Evolutionary conservation across 768 basidiomycete species (phyloP), one percentile per base, ranked within the genome.

Genomic region (Tricholoma bakamatsutake): DNA sequence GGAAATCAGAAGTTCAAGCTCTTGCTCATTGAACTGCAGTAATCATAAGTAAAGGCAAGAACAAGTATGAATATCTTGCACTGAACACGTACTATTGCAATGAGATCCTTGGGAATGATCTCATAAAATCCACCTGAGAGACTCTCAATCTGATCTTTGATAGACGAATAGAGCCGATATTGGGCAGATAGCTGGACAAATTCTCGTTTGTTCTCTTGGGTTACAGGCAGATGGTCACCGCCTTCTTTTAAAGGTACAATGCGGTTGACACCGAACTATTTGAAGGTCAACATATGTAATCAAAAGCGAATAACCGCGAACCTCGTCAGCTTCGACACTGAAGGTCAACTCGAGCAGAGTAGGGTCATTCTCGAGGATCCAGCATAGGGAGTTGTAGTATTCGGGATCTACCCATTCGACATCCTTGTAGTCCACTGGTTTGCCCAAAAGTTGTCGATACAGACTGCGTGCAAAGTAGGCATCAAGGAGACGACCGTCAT

Each of bases 401-500:
- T 96, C 93, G 0, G 95, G 95, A 71, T 98, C 95, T 40, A 98
- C 90, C 86, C 92, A 96, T 71, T 98, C 95, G 18, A 98, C 90
- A 67, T 98, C 96, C 59, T 85, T 81, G 70, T 98, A 93, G 69
- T 98, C 95, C 56, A 98, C 94, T 7, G 84, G 93, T 67, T 95
- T 93, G 43, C 90, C 92, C 28, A 99, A 79, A 27, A 99, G 78
- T 68, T 98, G 97, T 57, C 96, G 83, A 76, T 99, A 98, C 70
- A 98, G 73, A 62, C 96, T 96, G 62, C 95, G 86, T 15, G 93
- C 93, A 69, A 99, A 99, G 78, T 99, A 96, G 17, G 97, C 97
- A 67, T 99, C 97, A 39, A 99, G 82, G 17, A 99, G 80, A 28
- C 97, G 85, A 5, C 93, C 93, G 63, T 98, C 97, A 66, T 93